Conservation (phyloP, 306 rosid species). For the Sechiopsis laciniata region DNA sequence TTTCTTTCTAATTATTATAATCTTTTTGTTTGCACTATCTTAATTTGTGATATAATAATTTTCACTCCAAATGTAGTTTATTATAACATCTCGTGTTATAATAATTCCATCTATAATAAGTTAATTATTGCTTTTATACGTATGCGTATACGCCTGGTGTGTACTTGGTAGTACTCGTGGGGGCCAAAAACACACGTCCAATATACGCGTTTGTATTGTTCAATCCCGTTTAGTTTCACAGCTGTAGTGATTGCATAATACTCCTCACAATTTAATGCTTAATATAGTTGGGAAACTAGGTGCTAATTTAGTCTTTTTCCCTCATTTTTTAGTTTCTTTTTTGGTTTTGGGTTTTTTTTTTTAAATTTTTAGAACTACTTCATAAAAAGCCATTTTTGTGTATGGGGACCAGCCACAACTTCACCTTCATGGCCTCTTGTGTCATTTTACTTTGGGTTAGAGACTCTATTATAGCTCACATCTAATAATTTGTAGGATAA, state of each 20-base stretch:
- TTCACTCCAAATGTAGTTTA: no score
- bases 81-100: no score
- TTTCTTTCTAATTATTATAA: no score
- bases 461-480: not conserved
- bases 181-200: not conserved
- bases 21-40: no score
- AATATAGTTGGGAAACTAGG: conserved; percentile 18
- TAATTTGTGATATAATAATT: no score
- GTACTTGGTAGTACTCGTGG: not conserved
- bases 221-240: conserved; percentile 1
- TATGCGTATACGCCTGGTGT: no score
- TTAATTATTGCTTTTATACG: no score
- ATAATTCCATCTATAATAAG: no score
- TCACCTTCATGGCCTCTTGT: not conserved
- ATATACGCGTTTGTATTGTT: not conserved
- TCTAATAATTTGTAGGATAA: not conserved
- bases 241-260: conserved; percentile 23
- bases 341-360: not conserved
- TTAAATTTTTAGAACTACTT: not conserved
- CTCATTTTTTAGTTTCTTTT: not conserved
- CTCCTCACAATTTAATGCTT: conserved; percentile 17
- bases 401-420: not conserved
- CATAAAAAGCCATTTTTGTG: not conserved
- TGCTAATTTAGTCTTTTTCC: not conserved
- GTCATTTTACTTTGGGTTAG: not conserved